These are phyloP conservation scores for Shiraia sp. DNA, from an alignment of 2,329 filamentous ascomycete genomes.

Conservation along the genomic window DNA sequence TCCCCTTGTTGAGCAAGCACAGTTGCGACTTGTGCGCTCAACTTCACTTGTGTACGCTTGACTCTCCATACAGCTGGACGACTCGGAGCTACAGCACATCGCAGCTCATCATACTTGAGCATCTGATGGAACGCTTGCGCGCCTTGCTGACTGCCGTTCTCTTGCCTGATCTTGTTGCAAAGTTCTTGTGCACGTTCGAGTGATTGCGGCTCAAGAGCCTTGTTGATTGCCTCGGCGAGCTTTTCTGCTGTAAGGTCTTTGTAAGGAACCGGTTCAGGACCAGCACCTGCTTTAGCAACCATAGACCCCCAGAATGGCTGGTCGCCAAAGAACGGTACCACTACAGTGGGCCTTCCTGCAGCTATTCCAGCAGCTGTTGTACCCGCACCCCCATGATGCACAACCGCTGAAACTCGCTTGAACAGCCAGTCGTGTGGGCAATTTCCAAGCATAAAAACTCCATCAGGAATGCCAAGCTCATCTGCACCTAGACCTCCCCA, in stretches of 20 bases:
- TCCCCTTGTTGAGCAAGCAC: slow-evolving; percentile 43
- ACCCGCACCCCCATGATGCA: slow-evolving; percentile 86
- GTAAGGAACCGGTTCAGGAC: slow-evolving; percentile 45
- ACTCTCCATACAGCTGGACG: slow-evolving; percentile 45
- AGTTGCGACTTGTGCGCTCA: slow-evolving; percentile 45
- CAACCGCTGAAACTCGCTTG: slow-evolving; percentile 75
- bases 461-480: slow-evolving; percentile 64
- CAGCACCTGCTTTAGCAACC: slow-evolving; percentile 47
- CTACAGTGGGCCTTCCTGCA: slow-evolving; percentile 76
- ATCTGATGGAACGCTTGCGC: slow-evolving; percentile 46
- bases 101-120: slow-evolving; percentile 43
- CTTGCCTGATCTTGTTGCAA: slow-evolving; percentile 42
- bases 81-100: slow-evolving; percentile 38
- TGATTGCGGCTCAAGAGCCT: slow-evolving; percentile 43
- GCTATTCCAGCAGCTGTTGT: slow-evolving; percentile 87
- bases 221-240: slow-evolving; percentile 43
- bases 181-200: slow-evolving; percentile 43
- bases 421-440: slow-evolving; percentile 91
- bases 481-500: slow-evolving; percentile 85
- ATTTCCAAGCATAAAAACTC: slow-evolving; percentile 82
- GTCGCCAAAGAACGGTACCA: slow-evolving; percentile 74
- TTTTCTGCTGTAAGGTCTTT: slow-evolving; percentile 47
- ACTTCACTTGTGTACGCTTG: slow-evolving; percentile 41
- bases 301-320: slow-evolving; percentile 49
- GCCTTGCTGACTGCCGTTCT: slow-evolving; percentile 42